Evolutionary conservation across 352 stramenopile species (phyloP).

Genomic region (Plasmopara halstedii): DNA sequence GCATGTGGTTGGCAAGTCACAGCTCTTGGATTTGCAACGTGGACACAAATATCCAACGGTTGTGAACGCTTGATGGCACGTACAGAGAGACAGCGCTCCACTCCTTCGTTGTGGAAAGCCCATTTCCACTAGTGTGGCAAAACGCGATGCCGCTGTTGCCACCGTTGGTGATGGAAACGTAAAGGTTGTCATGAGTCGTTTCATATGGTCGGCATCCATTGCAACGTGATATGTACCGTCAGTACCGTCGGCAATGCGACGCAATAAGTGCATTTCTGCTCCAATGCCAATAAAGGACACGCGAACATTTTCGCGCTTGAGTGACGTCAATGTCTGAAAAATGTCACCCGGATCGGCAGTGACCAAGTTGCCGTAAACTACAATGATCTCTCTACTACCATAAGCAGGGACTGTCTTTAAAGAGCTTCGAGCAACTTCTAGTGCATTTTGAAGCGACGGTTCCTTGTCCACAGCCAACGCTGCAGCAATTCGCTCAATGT

Average conservation of each 20-base stretch:
- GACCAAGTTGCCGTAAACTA: constrained; percentile 92
- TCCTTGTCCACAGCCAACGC: constrained; percentile 72
- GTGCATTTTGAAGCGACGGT: constrained; percentile 86
- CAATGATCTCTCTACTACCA: constrained; percentile 87
- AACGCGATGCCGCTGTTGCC: constrained; percentile 51
- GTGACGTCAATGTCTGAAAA: constrained; percentile 86
- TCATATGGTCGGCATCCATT: constrained; percentile 89
- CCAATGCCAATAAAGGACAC: constrained; percentile 92
- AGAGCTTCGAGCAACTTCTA: constrained; percentile 83
- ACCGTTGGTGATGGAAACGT: constrained; percentile 91
- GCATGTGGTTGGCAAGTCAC: constrained; percentile 93
- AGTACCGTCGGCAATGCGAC: constrained; percentile 86
- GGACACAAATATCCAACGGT: constrained; percentile 92
- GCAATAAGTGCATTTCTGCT: constrained; percentile 90
- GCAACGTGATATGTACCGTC: constrained; percentile 92
- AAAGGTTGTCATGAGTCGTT: constrained; percentile 89
- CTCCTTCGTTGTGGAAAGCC: constrained; percentile 71
- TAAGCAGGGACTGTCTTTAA: constrained; percentile 24
- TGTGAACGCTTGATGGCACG: constrained; percentile 80
- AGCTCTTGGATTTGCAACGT: constrained; percentile 90
- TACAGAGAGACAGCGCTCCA: constrained; percentile 74
- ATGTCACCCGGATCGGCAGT: constrained; percentile 96
- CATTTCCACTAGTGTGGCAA: constrained; percentile 81
- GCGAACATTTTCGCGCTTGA: constrained; percentile 88
- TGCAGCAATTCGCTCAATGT: constrained; percentile 74